phyloP scores from a whole-genome alignment of 345 rosid genomes.

The Pugionium cornutum region DNA sequence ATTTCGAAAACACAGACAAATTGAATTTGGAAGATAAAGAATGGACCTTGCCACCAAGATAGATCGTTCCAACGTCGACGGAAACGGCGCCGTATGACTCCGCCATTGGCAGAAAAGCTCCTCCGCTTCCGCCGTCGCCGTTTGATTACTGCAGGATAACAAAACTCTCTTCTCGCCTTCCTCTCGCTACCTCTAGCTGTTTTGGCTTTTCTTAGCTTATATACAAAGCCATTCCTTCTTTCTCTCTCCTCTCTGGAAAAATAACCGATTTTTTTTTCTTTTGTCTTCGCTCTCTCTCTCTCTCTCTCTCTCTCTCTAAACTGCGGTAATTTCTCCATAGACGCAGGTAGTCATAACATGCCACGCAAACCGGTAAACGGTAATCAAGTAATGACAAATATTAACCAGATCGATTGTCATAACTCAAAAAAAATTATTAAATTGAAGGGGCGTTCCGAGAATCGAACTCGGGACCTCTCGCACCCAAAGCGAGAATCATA shows the following conservation, averaged over 20 bases:
- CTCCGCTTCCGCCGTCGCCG: constrained; percentile 36
- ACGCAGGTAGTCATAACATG: constrained; percentile 37
- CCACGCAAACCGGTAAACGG: constrained; percentile 30
- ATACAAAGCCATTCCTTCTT: constrained; percentile 37
- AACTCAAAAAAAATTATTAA: not conserved
- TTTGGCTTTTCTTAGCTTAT: constrained; percentile 36
- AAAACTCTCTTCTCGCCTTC: constrained; percentile 23
- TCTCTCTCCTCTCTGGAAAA: constrained; percentile 33
- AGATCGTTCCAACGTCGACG: constrained; percentile 74
- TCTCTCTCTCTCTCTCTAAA: constrained; percentile 18
- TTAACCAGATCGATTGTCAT: not conserved
- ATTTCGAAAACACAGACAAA: not conserved
- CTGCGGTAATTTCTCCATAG: constrained; percentile 42
- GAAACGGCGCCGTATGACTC: constrained; percentile 59
- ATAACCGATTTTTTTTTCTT: constrained; percentile 20
- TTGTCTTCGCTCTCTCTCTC: not conserved
- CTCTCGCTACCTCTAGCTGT: constrained; percentile 29
- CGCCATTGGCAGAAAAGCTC: constrained; percentile 64
- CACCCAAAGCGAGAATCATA: too few species aligned
- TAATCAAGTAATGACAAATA: not conserved
- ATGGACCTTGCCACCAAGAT: constrained; percentile 82
- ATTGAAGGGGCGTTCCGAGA: too few species aligned
- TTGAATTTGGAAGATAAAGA: not conserved
- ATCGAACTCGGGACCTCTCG: too few species aligned
- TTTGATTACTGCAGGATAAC: not conserved